A percentile compares a stretch with the other conserved stretches of the same genome.
Evolutionary conservation across 2,329 filamentous ascomycete species (phyloP).

Genomic region (Penicillium oxalicum): DNA sequence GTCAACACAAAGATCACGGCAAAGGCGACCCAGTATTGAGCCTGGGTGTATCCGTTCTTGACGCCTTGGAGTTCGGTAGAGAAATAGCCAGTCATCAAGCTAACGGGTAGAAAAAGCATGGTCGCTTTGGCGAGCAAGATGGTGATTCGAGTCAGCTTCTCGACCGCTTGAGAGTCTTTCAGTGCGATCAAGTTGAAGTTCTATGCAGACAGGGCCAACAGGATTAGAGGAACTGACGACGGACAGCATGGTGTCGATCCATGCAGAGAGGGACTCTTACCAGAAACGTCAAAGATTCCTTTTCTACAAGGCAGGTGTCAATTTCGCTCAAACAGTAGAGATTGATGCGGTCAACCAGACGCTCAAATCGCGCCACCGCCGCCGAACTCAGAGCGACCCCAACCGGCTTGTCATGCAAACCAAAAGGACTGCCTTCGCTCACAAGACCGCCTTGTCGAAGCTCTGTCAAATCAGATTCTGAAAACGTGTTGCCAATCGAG

Average conservation of each 20-base stretch:
- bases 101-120: slow-evolving; percentile 69
- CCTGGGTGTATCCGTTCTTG: slow-evolving; percentile 52
- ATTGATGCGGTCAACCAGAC: slow-evolving; percentile 55
- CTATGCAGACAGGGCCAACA: slow-evolving; percentile 32
- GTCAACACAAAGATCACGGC: slow-evolving; percentile 57
- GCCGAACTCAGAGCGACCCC: slow-evolving; percentile 42
- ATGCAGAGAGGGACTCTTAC: slow-evolving; percentile 38
- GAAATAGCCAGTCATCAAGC: slow-evolving; percentile 69
- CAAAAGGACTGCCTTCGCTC: slow-evolving; percentile 19
- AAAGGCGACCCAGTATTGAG: slow-evolving; percentile 64
- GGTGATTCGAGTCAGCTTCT: slow-evolving; percentile 64
- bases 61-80: slow-evolving; percentile 58
- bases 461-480: slow-evolving; percentile 34
- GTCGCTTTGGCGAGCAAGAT: slow-evolving; percentile 68
- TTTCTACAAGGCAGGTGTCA: slow-evolving; percentile 60
- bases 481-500: slow-evolving; percentile 17
- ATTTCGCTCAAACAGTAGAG: slow-evolving; percentile 60
- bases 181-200: slow-evolving; percentile 74
- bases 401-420: slow-evolving; percentile 23
- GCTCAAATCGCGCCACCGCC: slow-evolving; percentile 54
- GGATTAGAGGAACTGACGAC: not conserved
- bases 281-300: slow-evolving; percentile 62
- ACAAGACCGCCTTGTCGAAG: slow-evolving; percentile 30
- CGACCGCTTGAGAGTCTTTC: slow-evolving; percentile 67
- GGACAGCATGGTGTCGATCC: not conserved